Percentiles rank a stretch among this genome's conserved stretches.
phyloP scores from a whole-genome alignment of 208 protist species.

The Acanthamoeba sp. region DNA sequence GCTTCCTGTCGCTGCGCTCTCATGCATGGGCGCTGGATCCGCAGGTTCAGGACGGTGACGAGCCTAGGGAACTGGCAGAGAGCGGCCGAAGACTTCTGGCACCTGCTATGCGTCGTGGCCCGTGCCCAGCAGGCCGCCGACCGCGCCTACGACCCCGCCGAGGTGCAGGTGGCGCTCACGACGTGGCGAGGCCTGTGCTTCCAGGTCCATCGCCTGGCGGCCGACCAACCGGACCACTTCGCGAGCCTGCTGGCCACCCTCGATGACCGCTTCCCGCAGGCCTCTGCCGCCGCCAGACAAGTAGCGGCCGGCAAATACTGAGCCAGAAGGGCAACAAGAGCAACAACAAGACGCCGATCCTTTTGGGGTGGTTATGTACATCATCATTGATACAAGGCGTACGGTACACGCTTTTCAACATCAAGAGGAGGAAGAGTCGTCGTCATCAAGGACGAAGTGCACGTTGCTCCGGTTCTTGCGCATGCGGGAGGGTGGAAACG shows the following conservation, averaged over 20 bases:
- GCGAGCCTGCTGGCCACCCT: background rate
- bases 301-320: too few species aligned
- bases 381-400: too few species aligned
- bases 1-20: too few species aligned
- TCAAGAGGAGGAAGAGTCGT: too few species aligned
- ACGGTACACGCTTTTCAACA: too few species aligned
- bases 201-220: background rate
- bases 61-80: background rate
- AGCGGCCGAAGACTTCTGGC: background rate
- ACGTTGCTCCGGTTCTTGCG: slow-evolving; percentile 46
- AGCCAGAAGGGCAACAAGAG: too few species aligned
- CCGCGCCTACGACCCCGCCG: background rate
- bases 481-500: slow-evolving; percentile 1
- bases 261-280: too few species aligned
- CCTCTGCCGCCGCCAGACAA: too few species aligned
- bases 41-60: background rate
- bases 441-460: background rate
- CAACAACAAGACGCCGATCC: too few species aligned
- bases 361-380: too few species aligned
- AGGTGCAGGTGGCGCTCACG: background rate
- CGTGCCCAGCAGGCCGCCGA: background rate
- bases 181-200: background rate
- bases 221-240: background rate
- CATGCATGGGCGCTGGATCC: background rate
- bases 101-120: background rate